phyloP scores from a whole-genome alignment of 306 rosid genomes.

The Morella rubra region DNA sequence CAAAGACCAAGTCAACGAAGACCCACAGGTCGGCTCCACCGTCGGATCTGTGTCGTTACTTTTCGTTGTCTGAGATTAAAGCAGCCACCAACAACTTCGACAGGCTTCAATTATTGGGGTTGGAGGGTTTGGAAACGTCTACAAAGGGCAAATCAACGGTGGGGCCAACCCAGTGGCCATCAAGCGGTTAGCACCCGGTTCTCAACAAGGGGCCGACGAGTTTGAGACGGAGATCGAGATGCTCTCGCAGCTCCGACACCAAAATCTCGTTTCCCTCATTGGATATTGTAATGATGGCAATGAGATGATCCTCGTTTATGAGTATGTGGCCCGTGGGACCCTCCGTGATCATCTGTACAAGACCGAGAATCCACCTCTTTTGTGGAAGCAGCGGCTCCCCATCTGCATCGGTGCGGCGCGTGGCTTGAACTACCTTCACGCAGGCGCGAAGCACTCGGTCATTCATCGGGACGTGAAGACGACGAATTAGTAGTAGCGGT shows the following conservation, averaged over 20 bases:
- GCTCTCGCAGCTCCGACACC: not conserved
- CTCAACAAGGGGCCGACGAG: not conserved
- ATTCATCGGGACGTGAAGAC: not conserved
- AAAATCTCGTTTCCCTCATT: not conserved
- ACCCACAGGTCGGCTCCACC: conserved; percentile 3
- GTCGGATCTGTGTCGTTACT: conserved; percentile 26
- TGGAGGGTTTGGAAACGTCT: conserved; percentile 58
- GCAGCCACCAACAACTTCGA: conserved; percentile 34
- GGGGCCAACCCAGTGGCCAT: conserved; percentile 7
- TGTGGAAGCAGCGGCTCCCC: not conserved
- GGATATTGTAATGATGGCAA: not conserved
- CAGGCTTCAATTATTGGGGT: conserved; percentile 36
- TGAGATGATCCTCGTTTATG: not conserved
- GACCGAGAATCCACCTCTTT: not conserved
- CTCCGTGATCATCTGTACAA: not conserved
- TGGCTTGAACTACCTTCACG: not conserved
- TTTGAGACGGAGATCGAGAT: not conserved
- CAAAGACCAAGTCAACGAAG: not conserved
- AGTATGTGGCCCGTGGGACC: not conserved
- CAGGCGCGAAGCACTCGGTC: not conserved
- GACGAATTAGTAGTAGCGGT: not conserved
- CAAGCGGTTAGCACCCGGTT: not conserved
- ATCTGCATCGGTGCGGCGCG: not conserved
- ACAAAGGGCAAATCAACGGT: conserved; percentile 35
- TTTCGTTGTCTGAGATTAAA: conserved; percentile 38